Evolutionary conservation across 768 basidiomycete species (phyloP), one percentile per base, ranked within the genome.

Genomic region (Pholiota conissans): DNA sequence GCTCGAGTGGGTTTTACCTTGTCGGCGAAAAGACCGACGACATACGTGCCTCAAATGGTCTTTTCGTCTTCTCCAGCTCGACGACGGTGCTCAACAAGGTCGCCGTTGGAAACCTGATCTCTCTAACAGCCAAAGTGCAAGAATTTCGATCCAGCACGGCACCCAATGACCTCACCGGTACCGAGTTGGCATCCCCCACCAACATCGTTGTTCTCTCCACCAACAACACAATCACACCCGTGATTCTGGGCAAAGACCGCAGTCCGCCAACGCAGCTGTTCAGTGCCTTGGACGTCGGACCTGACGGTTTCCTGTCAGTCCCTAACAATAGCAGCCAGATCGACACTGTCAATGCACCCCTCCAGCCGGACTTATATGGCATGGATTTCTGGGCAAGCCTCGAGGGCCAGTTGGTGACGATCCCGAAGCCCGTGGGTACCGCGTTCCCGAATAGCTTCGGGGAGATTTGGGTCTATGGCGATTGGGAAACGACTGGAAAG

Each of bases 301-400:
- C 66, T 0, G 85, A 85, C 68, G 83, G 84, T 0, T 84, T 79
- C 69, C 73, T 86, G 2, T 79, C 79, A 6, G 75, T 79, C 0
- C 85, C 85, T 6, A 83, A 80, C 64, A 85, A 86, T 58, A 67
- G 71, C 13, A 80, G 74, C 48, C 75, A 67, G 13, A 65, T 84
- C 27, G 77, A 82, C 51, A 62, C 61, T 1, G 72, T 75, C 7
- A 81, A 87, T 58, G 71, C 77, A 2, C 74, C 76, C 5, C 65
- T 85, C 32, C 75, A 77, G 52, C 84, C 84, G 1, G 74, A 78
- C 26, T 67, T 73, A 42, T 86, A 73, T 58, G 85, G 84, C 5
- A 67, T 86, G 26, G 85, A 86, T 63, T 86, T 87, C 63, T 87
- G 84, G 84, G 78, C 83, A 63, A 84, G 81, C 61, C 74, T 87